Evolutionary conservation across 768 basidiomycete species (phyloP).

Genomic region (Suillus tomentosus): DNA sequence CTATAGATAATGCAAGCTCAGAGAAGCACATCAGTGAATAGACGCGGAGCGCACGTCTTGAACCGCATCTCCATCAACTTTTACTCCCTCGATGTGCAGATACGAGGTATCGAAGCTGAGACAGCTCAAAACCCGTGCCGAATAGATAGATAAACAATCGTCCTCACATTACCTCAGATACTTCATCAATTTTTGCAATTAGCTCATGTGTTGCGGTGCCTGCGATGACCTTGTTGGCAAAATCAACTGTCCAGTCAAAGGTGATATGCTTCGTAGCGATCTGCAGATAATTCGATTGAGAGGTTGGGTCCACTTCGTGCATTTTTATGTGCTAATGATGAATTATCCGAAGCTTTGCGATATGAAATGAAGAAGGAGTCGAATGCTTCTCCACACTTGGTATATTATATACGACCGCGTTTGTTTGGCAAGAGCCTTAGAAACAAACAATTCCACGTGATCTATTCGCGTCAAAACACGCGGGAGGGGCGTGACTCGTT

Average conservation of each 20-base stretch:
- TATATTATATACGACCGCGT: neutral
- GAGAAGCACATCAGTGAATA: neutral
- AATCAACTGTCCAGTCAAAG: conserved; percentile 63
- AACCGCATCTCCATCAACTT: conserved; percentile 38
- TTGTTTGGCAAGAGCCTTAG: conserved; percentile 20
- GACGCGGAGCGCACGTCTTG: conserved; percentile 24
- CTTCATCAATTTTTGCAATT: conserved; percentile 36
- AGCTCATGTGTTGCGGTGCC: conserved; percentile 52
- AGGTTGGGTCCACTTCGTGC: conserved; percentile 42
- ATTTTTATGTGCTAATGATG: neutral
- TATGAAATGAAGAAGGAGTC: neutral
- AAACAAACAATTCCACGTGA: conserved; percentile 22
- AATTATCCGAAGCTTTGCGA: neutral
- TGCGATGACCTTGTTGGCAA: conserved; percentile 42
- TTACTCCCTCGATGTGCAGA: conserved; percentile 43
- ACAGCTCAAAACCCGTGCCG: conserved; percentile 5
- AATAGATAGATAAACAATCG: neutral
- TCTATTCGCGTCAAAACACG: conserved; percentile 17
- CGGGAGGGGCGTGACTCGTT: neutral
- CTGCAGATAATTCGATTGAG: conserved; percentile 59
- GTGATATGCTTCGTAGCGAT: conserved; percentile 50
- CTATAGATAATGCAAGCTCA: conserved; percentile 15
- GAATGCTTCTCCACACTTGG: neutral
- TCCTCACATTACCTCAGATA: conserved; percentile 45
- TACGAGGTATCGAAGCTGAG: conserved; percentile 54